A percentile compares a stretch with the other conserved stretches of the same genome.
phyloP scores from a whole-genome alignment of 306 rosid species.

The Cicer arietinum region DNA sequence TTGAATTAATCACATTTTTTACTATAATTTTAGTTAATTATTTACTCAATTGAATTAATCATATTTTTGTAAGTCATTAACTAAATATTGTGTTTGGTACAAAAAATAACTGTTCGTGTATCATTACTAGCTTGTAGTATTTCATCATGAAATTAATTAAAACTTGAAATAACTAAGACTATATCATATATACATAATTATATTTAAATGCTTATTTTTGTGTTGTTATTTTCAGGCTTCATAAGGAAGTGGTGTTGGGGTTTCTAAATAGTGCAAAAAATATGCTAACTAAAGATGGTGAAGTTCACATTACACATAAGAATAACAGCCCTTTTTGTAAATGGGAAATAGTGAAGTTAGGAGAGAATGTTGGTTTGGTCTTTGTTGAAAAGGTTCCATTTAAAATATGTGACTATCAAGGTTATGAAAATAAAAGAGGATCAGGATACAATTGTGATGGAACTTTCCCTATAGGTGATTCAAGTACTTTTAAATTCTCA shows the following conservation, averaged over 20 bases:
- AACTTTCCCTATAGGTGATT: conserved; percentile 41
- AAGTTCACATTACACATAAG: conserved; percentile 62
- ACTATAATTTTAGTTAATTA: too few relatives aligned
- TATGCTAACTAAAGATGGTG: conserved; percentile 47
- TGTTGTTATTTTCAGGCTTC: conserved; percentile 18
- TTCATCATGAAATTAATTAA: too few relatives aligned
- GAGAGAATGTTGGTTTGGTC: conserved; percentile 21
- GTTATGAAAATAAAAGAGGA: conserved; percentile 45
- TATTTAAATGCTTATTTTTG: neutral
- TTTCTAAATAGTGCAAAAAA: conserved; percentile 43
- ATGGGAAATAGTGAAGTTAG: conserved; percentile 47
- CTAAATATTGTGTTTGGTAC: too few relatives aligned
- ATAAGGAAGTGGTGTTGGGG: conserved; percentile 38
- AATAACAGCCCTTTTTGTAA: conserved; percentile 18
- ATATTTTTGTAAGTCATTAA: too few relatives aligned
- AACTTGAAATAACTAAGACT: neutral
- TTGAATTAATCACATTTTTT: too few relatives aligned
- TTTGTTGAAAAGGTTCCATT: conserved; percentile 35
- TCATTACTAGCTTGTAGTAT: too few relatives aligned
- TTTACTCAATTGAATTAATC: too few relatives aligned
- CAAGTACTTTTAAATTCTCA: conserved; percentile 47
- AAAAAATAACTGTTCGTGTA: too few relatives aligned
- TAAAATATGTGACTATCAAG: neutral
- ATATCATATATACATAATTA: neutral
- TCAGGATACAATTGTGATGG: neutral